Base-by-base conservation (phyloP, 129 eudicot species). In the Flaveria trinervia region DNA sequence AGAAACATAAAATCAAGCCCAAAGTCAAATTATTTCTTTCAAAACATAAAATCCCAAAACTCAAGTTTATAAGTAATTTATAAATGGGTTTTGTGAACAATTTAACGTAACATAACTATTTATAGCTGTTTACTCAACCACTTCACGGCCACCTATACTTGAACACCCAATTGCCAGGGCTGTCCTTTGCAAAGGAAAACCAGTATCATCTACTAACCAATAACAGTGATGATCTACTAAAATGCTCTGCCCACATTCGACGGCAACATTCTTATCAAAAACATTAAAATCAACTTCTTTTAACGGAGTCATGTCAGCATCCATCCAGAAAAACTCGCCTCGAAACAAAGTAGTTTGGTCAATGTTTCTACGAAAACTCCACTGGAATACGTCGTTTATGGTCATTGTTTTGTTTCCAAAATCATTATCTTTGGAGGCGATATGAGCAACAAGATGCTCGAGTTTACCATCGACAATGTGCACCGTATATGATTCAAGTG, bases 221-320 rank as follows among this genome's bases (percentile, higher is more conserved):
- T 26, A 71, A 54, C 75, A 71, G 10, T 28, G 52, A 11, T 71
- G 45, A 16, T 28, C 28, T 1, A 1, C 2, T 7, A 28, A 9
- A 9, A 51, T 51, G 45, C 25, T 51, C 10, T 71, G 25, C 0
- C 65, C 75, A 71, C 75, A 71, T 5, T 71, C 75, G 0, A 0
- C 48, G 9, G 75, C 75, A 28, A 71, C 64, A 26, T 71, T 10
- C 8, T 71, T 71, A 51, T 71, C 25, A 28, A 71, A 71, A 26
- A 71, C 45, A 25, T 16, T 5, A n/a, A 71, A 15, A 30, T 7
- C 9, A 15, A 51, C 64, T 8, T 51, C 64, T 25, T 11, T 16
- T 9, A 17, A 7, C n/a, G 26, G 46, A 16, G 74, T 70, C 49
- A 16, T 46, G 9, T n/a, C n/a, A 12, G 6, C 64, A 26, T 50